Evolutionary conservation across 2,329 filamentous ascomycete genomes (phyloP).

Genomic region (Phyllosticta citriasiana): DNA sequence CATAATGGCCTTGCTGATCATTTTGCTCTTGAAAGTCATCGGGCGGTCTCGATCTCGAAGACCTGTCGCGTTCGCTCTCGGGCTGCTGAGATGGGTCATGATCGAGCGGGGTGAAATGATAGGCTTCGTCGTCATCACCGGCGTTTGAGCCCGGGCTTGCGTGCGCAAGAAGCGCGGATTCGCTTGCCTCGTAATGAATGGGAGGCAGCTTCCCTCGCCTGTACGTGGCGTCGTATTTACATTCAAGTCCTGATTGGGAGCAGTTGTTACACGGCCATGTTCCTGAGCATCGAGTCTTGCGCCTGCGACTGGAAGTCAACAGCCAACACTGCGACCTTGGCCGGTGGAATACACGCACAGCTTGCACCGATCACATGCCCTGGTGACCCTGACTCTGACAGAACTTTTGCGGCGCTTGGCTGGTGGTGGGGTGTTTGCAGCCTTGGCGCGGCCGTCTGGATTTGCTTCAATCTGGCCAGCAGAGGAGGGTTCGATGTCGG

Average conservation of each 20-base stretch:
- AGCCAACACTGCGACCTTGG: not conserved
- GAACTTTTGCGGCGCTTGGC: constrained; percentile 23
- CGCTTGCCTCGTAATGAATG: constrained; percentile 24
- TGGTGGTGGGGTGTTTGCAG: not conserved
- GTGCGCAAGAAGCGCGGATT: not conserved
- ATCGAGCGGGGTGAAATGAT: not conserved
- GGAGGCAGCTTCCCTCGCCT: constrained; percentile 37
- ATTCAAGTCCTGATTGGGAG: constrained; percentile 25
- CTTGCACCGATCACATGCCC: constrained; percentile 41
- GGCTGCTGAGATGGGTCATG: not conserved
- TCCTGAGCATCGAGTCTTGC: constrained; percentile 28
- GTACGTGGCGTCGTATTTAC: constrained; percentile 43
- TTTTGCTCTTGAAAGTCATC: constrained; percentile 36
- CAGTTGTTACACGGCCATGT: constrained; percentile 27
- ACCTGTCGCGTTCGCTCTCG: not conserved
- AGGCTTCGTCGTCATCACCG: not conserved
- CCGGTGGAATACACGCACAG: constrained; percentile 24
- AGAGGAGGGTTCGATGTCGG: not conserved
- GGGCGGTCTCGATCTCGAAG: not conserved
- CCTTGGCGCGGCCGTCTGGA: not conserved
- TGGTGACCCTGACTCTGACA: constrained; percentile 35
- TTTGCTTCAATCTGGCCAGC: not conserved
- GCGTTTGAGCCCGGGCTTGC: constrained; percentile 8
- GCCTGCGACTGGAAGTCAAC: constrained; percentile 15
- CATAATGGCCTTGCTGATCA: constrained; percentile 39